Percentiles rank a stretch among this genome's conserved stretches.
Conservation (phyloP, 257 asterid species). For the Solanum neorickii region DNA sequence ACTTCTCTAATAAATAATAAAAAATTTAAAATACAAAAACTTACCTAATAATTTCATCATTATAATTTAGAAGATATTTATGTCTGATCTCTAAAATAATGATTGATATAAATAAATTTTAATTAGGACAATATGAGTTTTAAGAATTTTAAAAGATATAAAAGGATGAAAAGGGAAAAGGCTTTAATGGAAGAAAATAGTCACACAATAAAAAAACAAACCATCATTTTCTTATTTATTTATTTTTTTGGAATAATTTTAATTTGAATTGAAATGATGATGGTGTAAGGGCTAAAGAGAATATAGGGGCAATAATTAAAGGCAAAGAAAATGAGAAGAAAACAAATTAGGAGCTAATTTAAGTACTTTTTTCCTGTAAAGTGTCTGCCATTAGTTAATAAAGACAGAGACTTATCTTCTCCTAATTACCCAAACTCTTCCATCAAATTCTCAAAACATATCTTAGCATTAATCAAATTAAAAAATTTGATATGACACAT, state of each 20-base stretch:
- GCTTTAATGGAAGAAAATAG: not conserved
- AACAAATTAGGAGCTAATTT: not conserved
- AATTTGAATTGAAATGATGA: not conserved
- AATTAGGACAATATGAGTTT: not conserved
- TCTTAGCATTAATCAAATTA: not conserved
- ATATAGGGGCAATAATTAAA: not conserved
- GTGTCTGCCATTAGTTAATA: slow-evolving; percentile 9
- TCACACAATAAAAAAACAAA: not conserved
- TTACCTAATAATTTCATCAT: not conserved
- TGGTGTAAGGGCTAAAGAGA: not conserved
- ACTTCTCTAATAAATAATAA: too few relatives aligned
- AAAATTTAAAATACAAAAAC: too few relatives aligned
- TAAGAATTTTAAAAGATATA: too few relatives aligned
- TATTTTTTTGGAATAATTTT: too few relatives aligned
- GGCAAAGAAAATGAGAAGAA: not conserved
- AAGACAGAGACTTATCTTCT: not conserved
- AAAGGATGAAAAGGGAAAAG: not conserved
- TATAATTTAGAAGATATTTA: not conserved
- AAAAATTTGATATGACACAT: not conserved
- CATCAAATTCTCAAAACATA: not conserved
- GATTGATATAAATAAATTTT: not conserved
- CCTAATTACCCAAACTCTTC: not conserved
- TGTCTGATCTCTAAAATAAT: not conserved
- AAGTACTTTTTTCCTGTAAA: not conserved
- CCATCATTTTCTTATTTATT: not conserved